These are phyloP conservation scores for Curvularia verruculosa DNA, from an alignment of 2,329 filamentous ascomycete genomes.

Conservation along the genomic window DNA sequence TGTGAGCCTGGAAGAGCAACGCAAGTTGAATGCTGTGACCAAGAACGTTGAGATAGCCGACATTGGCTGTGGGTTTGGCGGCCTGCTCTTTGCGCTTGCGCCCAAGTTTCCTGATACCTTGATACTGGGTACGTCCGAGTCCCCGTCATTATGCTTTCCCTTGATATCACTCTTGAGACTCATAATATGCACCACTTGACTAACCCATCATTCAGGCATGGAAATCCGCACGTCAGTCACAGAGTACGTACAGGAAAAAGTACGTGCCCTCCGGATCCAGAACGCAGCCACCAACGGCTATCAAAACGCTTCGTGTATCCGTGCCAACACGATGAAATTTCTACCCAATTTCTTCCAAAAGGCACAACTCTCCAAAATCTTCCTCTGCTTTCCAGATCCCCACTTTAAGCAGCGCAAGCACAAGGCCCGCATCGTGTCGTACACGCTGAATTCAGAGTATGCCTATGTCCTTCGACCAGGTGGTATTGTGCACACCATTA, in stretches of 20 bases:
- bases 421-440: conserved; percentile 92
- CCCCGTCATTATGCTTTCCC: too few species aligned
- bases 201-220: conserved; percentile 64
- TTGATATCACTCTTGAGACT: not conserved
- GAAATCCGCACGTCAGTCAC: conserved; percentile 92
- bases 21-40: conserved; percentile 49
- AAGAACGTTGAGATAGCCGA: conserved; percentile 90
- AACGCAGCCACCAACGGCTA: conserved; percentile 63
- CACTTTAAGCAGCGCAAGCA: conserved; percentile 98
- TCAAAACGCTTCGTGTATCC: conserved; percentile 86
- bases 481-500: conserved; percentile 93
- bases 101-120: conserved; percentile 81
- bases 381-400: conserved; percentile 97
- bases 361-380: conserved; percentile 83
- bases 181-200: not conserved
- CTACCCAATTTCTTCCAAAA: conserved; percentile 95
- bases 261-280: conserved; percentile 77
- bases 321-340: conserved; percentile 98
- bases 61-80: conserved; percentile 96
- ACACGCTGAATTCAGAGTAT: conserved; percentile 89
- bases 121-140: conserved; percentile 70
- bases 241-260: conserved; percentile 86
- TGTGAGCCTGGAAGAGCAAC: conserved; percentile 19
- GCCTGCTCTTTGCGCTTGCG: conserved; percentile 82
- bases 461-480: conserved; percentile 84